Evolutionary conservation across 768 basidiomycete genomes (phyloP).

Genomic region (Inosperma sp.): DNA sequence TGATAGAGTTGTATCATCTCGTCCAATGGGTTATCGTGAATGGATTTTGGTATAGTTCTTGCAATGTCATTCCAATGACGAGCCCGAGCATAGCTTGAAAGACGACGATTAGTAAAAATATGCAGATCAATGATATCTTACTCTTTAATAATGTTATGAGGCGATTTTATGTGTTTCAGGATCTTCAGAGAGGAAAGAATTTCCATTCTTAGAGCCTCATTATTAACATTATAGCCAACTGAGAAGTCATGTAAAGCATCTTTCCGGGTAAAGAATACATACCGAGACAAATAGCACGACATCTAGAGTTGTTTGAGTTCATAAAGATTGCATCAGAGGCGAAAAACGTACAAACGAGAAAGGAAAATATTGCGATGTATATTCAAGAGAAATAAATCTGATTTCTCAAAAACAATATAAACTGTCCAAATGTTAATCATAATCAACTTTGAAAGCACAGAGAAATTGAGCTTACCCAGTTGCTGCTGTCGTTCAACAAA

Average conservation of each 20-base stretch:
- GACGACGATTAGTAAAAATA: neutral
- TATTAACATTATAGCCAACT: constrained; percentile 31
- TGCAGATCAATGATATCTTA: constrained; percentile 3
- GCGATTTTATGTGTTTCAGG: constrained; percentile 9
- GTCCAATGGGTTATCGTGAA: constrained; percentile 16
- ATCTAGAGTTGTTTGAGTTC: constrained; percentile 29
- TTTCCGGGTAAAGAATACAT: constrained; percentile 18
- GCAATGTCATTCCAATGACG: constrained; percentile 14
- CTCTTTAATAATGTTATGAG: constrained; percentile 12
- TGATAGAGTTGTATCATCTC: constrained; percentile 22
- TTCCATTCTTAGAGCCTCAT: constrained; percentile 8
- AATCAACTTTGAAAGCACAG: neutral
- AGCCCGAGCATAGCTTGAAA: constrained; percentile 13
- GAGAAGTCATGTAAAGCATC: neutral
- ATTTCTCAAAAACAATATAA: neutral
- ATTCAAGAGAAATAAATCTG: neutral
- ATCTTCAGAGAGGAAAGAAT: constrained; percentile 15
- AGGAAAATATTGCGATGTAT: constrained; percentile 36
- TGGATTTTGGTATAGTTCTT: constrained; percentile 9
- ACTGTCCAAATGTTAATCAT: neutral
- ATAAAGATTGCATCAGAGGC: neutral
- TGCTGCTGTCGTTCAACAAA: neutral
- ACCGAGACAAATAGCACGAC: constrained; percentile 46
- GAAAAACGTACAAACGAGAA: constrained; percentile 42
- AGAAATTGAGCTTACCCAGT: neutral